Percentiles rank a stretch among this genome's conserved stretches.
Conservation (phyloP, 2,329 filamentous ascomycete genomes). For the Uncinocarpus reesii region DNA sequence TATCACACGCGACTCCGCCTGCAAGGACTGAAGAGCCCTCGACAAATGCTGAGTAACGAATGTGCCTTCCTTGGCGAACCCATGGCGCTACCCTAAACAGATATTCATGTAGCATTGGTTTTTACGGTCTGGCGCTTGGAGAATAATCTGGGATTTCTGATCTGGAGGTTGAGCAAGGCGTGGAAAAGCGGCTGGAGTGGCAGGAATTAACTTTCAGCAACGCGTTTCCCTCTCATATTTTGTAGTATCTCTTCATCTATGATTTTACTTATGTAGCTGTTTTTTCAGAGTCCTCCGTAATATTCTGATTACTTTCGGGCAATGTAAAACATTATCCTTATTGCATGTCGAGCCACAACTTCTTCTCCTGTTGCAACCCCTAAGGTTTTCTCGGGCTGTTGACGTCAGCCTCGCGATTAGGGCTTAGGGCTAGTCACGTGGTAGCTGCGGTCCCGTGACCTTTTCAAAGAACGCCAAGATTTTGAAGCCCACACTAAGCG, state of each 20-base stretch:
- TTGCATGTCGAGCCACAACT: no score
- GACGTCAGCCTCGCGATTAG: slow-evolving; percentile 13
- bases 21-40: slow-evolving; percentile 4
- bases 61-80: neutral
- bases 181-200: slow-evolving; percentile 6
- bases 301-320: neutral
- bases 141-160: slow-evolving; percentile 4
- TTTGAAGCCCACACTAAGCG: slow-evolving; percentile 37
- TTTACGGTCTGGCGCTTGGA: slow-evolving; percentile 9
- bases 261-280: neutral
- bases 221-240: slow-evolving; percentile 3
- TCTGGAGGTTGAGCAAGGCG: slow-evolving; percentile 14
- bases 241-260: slow-evolving; percentile 2
- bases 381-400: neutral
- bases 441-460: neutral
- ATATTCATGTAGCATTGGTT: neutral
- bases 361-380: neutral
- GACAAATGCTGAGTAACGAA: slow-evolving; percentile 2
- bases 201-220: neutral
- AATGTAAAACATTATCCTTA: neutral
- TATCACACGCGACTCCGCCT: neutral
- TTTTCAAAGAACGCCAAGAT: slow-evolving; percentile 33
- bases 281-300: neutral
- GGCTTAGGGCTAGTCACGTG: slow-evolving; percentile 30
- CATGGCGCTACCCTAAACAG: neutral